Percentiles rank a stretch among this genome's conserved stretches.
These are phyloP conservation scores for Wolfiporia cocos DNA, from an alignment of 1,284 basidiomycete species.

Conservation along the genomic window DNA sequence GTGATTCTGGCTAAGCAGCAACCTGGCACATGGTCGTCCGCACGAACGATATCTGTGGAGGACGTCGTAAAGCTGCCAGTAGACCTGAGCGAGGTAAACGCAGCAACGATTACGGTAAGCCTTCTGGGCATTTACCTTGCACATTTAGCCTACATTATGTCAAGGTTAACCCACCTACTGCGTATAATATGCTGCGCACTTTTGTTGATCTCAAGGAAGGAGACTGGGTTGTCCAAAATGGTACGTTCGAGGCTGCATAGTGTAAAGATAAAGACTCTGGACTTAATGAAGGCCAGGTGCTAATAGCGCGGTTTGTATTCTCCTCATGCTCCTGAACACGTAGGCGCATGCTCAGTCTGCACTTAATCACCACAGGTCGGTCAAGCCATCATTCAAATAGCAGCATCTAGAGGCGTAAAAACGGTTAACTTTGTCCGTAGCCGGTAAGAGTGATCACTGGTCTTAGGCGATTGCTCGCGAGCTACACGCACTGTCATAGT, in stretches of 20 bases:
- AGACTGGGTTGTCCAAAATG: constrained; percentile 81
- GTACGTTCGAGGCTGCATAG: constrained; percentile 20
- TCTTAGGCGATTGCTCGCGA: not conserved
- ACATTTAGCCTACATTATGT: not conserved
- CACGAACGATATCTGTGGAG: constrained; percentile 42
- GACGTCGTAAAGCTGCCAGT: constrained; percentile 62
- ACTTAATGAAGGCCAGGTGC: constrained; percentile 43
- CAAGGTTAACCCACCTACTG: constrained; percentile 80
- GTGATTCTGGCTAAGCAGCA: constrained; percentile 69
- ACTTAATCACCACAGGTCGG: constrained; percentile 46
- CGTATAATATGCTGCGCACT: constrained; percentile 73
- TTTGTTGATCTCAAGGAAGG: constrained; percentile 58
- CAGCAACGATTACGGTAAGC: constrained; percentile 68
- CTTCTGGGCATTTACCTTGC: not conserved
- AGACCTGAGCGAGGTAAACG: constrained; percentile 52
- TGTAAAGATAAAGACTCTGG: not conserved
- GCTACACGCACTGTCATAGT: constrained; percentile 28
- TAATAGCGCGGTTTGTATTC: constrained; percentile 64
- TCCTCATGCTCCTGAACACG: not conserved
- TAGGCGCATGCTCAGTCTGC: not conserved
- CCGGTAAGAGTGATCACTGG: constrained; percentile 36
- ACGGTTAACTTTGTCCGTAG: constrained; percentile 77
- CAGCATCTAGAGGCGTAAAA: constrained; percentile 55
- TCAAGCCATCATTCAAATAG: constrained; percentile 78
- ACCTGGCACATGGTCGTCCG: constrained; percentile 73